These are phyloP conservation scores for Vaccinium vitisidaea DNA, from an alignment of 148 eudicot genomes.

Conservation along the genomic window DNA sequence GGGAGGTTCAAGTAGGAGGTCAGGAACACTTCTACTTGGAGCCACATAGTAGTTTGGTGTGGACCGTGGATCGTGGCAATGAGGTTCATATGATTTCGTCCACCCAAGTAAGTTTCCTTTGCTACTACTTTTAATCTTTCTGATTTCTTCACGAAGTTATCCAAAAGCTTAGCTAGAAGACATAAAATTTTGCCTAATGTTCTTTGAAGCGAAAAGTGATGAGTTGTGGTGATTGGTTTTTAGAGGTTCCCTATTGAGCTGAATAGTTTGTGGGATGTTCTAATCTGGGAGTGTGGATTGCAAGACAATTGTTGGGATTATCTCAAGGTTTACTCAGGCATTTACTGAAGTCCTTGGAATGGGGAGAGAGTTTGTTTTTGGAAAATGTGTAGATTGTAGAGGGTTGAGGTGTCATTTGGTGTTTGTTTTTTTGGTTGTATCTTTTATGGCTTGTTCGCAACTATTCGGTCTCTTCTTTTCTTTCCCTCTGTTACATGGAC, in stretches of 20 bases:
- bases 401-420: no score
- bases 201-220: background rate
- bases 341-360: no score
- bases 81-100: constrained; percentile 99
- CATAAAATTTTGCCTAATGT: background rate
- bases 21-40: constrained; percentile 98
- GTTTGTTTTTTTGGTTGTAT: no score
- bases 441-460: no score
- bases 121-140: background rate
- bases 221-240: background rate
- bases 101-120: constrained; percentile 68
- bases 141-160: background rate
- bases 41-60: constrained; percentile 71
- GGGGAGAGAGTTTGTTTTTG: no score
- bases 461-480: no score
- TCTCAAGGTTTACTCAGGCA: no score
- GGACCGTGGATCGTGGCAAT: constrained; percentile 91
- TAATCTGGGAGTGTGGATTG: background rate
- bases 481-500: no score
- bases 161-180: background rate
- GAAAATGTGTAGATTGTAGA: no score
- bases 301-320: no score
- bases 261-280: background rate
- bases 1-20: constrained; percentile 87
- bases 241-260: background rate